Evolutionary conservation across 148 eudicot species (phyloP).

Genomic region (Fagopyrum tataricum): DNA sequence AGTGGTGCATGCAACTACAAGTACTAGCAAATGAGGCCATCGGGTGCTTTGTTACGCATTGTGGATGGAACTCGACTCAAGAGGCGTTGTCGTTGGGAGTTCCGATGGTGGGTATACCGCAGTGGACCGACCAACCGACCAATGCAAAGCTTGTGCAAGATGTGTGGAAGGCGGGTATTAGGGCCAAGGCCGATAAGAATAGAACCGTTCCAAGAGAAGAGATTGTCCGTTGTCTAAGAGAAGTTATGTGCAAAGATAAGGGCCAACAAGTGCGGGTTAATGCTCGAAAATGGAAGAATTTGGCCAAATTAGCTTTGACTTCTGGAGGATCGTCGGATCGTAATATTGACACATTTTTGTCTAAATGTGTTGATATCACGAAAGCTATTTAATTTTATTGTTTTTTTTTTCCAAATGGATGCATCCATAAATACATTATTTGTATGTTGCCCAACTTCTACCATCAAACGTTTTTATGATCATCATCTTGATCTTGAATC

Average conservation of each 20-base stretch:
- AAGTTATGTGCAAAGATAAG: conserved; percentile 41
- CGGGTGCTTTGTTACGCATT: conserved; percentile 46
- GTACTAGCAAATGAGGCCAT: conserved; percentile 30
- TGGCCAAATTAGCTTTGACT: conserved; percentile 27
- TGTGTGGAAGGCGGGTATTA: conserved; percentile 36
- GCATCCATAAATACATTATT: too few relatives aligned
- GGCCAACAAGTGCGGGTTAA: conserved; percentile 24
- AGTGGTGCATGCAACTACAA: conserved; percentile 39
- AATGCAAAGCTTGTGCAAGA: conserved; percentile 40
- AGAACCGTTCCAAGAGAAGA: conserved; percentile 32
- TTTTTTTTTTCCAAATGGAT: too few relatives aligned
- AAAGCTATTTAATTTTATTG: not conserved
- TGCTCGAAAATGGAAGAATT: conserved; percentile 26
- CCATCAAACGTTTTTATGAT: too few relatives aligned
- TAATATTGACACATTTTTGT: conserved; percentile 24
- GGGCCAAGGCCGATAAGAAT: conserved; percentile 20
- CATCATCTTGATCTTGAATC: too few relatives aligned
- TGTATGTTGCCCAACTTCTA: too few relatives aligned
- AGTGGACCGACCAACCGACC: conserved; percentile 41
- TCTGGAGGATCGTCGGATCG: conserved; percentile 46
- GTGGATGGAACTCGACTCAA: conserved; percentile 54
- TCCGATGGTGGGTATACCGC: conserved; percentile 41
- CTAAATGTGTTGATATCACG: not conserved
- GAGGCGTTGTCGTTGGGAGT: conserved; percentile 48
- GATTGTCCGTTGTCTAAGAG: conserved; percentile 18